Percentiles rank a stretch among this genome's conserved stretches.
phyloP scores from a whole-genome alignment of 1,284 basidiomycete genomes.

The Boletus sp. region DNA sequence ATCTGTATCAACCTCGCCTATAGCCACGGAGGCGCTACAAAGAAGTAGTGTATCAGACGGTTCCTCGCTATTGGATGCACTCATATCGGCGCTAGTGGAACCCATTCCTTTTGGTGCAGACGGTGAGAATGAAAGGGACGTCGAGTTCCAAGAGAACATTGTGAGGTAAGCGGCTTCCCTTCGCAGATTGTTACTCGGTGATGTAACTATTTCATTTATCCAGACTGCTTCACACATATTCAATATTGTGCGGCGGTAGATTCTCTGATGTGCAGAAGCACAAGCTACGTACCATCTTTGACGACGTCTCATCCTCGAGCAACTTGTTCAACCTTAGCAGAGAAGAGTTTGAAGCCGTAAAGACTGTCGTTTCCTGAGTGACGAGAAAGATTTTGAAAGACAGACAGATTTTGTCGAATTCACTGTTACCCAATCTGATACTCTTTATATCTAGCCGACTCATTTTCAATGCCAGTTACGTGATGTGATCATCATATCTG shows the following conservation, averaged over 20 bases:
- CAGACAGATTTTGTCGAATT: conserved; percentile 15
- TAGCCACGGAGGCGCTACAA: conserved; percentile 48
- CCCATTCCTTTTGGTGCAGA: conserved; percentile 65
- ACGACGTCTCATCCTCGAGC: conserved; percentile 10
- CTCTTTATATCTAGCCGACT: conserved; percentile 27
- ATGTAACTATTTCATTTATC: neutral
- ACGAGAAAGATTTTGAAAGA: conserved; percentile 14
- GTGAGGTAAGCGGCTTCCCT: conserved; percentile 49
- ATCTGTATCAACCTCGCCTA: conserved; percentile 46
- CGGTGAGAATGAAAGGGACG: conserved; percentile 67
- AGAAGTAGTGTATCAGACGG: conserved; percentile 27
- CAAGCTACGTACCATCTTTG: conserved; percentile 36
- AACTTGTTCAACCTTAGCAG: conserved; percentile 25
- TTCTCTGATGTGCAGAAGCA: conserved; percentile 44
- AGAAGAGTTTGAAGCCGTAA: conserved; percentile 30
- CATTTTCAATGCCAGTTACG: conserved; percentile 26
- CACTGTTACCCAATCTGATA: conserved; percentile 19
- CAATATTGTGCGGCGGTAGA: conserved; percentile 39
- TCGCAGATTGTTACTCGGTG: neutral
- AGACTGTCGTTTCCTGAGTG: conserved; percentile 20
- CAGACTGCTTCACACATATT: conserved; percentile 57
- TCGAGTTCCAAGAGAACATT: conserved; percentile 81
- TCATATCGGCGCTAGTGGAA: conserved; percentile 43
- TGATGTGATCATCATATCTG: conserved; percentile 20
- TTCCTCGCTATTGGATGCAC: conserved; percentile 36